phyloP scores from a whole-genome alignment of 176 grass and related monocot species.

The Cenchrus americanus region DNA sequence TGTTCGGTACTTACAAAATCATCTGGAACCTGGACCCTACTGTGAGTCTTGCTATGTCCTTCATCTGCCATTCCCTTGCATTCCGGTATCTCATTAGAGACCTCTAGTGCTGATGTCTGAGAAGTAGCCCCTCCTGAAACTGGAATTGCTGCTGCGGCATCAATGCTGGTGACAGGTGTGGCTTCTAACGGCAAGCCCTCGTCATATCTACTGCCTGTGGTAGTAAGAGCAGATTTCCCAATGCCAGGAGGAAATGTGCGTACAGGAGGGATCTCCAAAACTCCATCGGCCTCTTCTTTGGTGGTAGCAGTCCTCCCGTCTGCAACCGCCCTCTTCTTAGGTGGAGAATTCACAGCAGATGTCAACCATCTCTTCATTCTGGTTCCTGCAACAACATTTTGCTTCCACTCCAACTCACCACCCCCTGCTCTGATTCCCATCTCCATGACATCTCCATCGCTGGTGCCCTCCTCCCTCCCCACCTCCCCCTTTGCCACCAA shows the following conservation, averaged over 20 bases:
- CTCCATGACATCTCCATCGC: conserved; percentile 10
- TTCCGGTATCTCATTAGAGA: conserved; percentile 15
- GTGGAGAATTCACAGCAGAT: conserved; percentile 49
- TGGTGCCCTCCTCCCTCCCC: neutral
- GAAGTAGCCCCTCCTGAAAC: conserved; percentile 12
- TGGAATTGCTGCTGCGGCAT: conserved; percentile 5
- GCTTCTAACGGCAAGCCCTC: conserved; percentile 10
- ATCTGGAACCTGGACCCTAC: conserved; percentile 25
- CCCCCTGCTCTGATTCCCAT: neutral
- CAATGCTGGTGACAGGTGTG: neutral
- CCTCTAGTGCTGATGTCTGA: neutral
- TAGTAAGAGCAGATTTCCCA: conserved; percentile 10
- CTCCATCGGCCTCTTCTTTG: neutral
- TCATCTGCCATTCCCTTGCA: conserved; percentile 23
- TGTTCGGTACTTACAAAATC: conserved; percentile 19
- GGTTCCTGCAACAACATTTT: conserved; percentile 10
- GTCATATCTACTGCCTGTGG: neutral
- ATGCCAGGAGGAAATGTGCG: neutral
- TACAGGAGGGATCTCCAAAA: neutral
- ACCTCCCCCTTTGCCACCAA: neutral
- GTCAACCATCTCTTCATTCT: conserved; percentile 52
- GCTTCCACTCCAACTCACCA: conserved; percentile 27
- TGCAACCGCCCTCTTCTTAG: conserved; percentile 53
- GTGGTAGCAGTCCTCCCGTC: conserved; percentile 38
- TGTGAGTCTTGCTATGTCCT: conserved; percentile 22